phyloP scores from a whole-genome alignment of 129 eudicot genomes.

The Flaveria robusta region DNA sequence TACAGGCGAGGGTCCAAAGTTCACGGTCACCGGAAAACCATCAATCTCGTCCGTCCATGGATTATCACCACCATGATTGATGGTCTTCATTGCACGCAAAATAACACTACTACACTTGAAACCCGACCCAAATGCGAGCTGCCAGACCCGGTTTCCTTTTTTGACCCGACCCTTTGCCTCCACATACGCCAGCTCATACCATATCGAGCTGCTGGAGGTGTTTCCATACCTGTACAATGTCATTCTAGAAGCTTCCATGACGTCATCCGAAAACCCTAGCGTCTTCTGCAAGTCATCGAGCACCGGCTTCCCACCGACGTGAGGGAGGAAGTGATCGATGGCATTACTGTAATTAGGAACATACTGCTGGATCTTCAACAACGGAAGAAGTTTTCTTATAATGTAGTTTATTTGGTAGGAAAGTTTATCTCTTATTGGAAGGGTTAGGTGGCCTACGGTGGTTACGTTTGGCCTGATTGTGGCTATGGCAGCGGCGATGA shows the following conservation, averaged over 20 bases:
- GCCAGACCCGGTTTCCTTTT: slow-evolving; percentile 56
- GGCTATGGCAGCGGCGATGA: slow-evolving; percentile 40
- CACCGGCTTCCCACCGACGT: slow-evolving; percentile 64
- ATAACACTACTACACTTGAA: slow-evolving; percentile 59
- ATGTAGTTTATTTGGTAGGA: slow-evolving; percentile 5
- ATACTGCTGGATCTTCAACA: slow-evolving; percentile 20
- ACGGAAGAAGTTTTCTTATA: slow-evolving; percentile 9
- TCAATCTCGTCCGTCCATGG: slow-evolving; percentile 59
- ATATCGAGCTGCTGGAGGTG: slow-evolving; percentile 56
- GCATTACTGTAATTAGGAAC: slow-evolving; percentile 45
- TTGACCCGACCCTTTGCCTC: slow-evolving; percentile 62
- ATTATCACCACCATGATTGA: slow-evolving; percentile 35
- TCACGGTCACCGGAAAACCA: slow-evolving; percentile 34
- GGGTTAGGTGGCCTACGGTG: slow-evolving; percentile 39
- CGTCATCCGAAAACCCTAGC: slow-evolving; percentile 31
- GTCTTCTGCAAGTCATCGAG: slow-evolving; percentile 46
- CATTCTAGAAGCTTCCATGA: slow-evolving; percentile 62
- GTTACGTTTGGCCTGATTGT: slow-evolving; percentile 43
- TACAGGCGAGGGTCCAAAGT: not conserved
- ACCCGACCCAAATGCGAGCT: slow-evolving; percentile 59
- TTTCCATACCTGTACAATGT: slow-evolving; percentile 61
- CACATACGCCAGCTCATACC: slow-evolving; percentile 45
- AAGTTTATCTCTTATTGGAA: slow-evolving; percentile 45
- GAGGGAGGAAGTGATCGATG: slow-evolving; percentile 52
- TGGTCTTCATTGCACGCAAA: slow-evolving; percentile 47